Percentiles rank a stretch among this genome's conserved stretches.
Conservation (phyloP, 2,329 filamentous ascomycete genomes). For the Ceratocystis lukuohia region DNA sequence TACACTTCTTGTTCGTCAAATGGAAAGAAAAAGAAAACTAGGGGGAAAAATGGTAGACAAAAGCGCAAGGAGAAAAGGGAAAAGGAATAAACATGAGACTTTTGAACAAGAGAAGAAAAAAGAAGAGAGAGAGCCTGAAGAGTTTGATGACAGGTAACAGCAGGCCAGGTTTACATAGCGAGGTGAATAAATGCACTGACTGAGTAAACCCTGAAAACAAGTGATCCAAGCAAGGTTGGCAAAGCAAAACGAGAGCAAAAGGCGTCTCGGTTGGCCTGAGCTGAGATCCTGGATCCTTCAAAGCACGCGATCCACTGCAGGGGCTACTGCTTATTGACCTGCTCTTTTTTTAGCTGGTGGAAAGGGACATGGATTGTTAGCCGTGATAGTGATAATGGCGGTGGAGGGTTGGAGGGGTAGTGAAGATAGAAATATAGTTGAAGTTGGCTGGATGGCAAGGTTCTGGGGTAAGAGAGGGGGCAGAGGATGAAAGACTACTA, state of each 20-base stretch:
- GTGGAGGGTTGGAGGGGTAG: background rate
- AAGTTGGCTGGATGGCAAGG: background rate
- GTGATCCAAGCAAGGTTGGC: conserved; percentile 10
- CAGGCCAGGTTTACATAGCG: conserved; percentile 6
- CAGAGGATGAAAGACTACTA: background rate
- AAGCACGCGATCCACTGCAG: conserved; percentile 15
- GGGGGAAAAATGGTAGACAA: background rate
- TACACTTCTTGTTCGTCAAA: background rate
- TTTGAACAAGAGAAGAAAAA: conserved; percentile 12
- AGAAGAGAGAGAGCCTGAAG: background rate
- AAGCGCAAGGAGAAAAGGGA: conserved; percentile 1
- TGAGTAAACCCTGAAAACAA: conserved; percentile 11
- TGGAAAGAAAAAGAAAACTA: background rate
- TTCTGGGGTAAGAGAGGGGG: background rate
- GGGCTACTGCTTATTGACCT: conserved; percentile 5
- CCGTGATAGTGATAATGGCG: background rate
- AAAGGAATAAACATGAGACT: conserved; percentile 12
- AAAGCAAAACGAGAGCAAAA: conserved; percentile 7
- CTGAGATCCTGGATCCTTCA: conserved; percentile 17
- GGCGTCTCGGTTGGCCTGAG: conserved; percentile 9
- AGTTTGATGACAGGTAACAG: conserved; percentile 9
- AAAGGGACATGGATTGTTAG: background rate
- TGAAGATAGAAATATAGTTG: conserved; percentile 1
- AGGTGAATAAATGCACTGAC: conserved; percentile 10
- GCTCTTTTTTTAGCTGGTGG: background rate